Conservation (phyloP, 176 grass and related monocot species). For the Aegilops tauschii region DNA sequence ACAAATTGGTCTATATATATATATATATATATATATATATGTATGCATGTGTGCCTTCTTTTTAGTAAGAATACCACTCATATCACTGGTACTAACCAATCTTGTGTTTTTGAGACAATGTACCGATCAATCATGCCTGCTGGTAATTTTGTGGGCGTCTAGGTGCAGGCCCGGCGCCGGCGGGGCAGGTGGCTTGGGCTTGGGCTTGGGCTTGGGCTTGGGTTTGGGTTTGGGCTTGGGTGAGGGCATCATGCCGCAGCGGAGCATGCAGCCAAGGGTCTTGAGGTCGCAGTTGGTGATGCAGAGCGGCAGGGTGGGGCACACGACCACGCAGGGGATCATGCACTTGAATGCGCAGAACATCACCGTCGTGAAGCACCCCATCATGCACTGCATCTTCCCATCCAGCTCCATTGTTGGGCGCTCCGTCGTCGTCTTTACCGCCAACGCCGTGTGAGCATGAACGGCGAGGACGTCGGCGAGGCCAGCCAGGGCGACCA, state of each 20-base stretch:
- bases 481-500: no score
- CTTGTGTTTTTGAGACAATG: no score
- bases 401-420: background rate
- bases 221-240: background rate
- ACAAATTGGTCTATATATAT: no score
- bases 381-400: slow-evolving; percentile 22
- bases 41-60: background rate
- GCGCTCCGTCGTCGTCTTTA: no score
- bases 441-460: no score
- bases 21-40: no score
- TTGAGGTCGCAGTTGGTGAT: slow-evolving; percentile 40
- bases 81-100: no score
- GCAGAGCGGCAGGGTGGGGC: slow-evolving; percentile 33
- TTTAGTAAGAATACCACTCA: background rate
- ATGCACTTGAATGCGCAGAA: slow-evolving; percentile 30
- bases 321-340: background rate
- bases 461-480: no score
- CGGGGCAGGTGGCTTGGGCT: background rate
- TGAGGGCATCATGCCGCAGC: slow-evolving; percentile 2
- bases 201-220: background rate
- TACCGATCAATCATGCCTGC: background rate
- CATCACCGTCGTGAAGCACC: slow-evolving; percentile 36
- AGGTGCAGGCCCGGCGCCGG: background rate
- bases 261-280: slow-evolving; percentile 29
- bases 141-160: background rate